Conservation (phyloP, 129 eudicot genomes). For the Chrysanthemum lavandulifolium region DNA sequence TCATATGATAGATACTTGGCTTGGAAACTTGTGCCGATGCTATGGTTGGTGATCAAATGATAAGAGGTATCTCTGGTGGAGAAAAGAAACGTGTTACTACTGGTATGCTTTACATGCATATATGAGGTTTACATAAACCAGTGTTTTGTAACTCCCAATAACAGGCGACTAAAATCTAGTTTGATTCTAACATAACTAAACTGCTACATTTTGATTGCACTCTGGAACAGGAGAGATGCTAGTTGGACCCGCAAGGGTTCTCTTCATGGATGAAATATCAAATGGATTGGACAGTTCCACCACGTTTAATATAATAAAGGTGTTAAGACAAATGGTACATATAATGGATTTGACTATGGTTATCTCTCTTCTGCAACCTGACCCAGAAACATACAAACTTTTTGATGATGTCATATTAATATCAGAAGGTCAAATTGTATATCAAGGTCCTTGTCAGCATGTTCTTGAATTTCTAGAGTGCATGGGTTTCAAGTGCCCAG, state of each 20-base stretch:
- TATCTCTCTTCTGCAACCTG: constrained; percentile 33
- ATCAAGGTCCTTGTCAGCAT: constrained; percentile 25
- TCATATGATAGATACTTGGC: too few relatives aligned
- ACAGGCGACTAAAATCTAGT: too few relatives aligned
- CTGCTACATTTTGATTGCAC: background rate
- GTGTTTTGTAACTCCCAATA: too few relatives aligned
- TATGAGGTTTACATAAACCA: too few relatives aligned
- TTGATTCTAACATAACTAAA: too few relatives aligned
- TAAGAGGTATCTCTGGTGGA: too few relatives aligned
- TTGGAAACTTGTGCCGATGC: too few relatives aligned
- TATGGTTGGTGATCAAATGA: too few relatives aligned
- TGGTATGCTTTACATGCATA: too few relatives aligned
- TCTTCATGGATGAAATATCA: constrained; percentile 31
- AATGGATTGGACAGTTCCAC: constrained; percentile 31
- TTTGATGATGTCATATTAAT: constrained; percentile 27
- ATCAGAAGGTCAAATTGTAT: constrained; percentile 32
- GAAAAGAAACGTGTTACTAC: too few relatives aligned
- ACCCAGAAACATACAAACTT: constrained; percentile 28
- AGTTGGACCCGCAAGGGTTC: constrained; percentile 25
- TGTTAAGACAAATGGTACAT: constrained; percentile 22
- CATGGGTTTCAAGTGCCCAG: constrained; percentile 28
- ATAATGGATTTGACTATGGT: constrained; percentile 33
- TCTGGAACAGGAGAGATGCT: constrained; percentile 28
- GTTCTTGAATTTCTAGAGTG: constrained; percentile 16
- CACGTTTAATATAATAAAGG: constrained; percentile 19